These are phyloP conservation scores for Tylopilus cervinicoccineus DNA, from an alignment of 768 basidiomycete species.

Conservation along the genomic window DNA sequence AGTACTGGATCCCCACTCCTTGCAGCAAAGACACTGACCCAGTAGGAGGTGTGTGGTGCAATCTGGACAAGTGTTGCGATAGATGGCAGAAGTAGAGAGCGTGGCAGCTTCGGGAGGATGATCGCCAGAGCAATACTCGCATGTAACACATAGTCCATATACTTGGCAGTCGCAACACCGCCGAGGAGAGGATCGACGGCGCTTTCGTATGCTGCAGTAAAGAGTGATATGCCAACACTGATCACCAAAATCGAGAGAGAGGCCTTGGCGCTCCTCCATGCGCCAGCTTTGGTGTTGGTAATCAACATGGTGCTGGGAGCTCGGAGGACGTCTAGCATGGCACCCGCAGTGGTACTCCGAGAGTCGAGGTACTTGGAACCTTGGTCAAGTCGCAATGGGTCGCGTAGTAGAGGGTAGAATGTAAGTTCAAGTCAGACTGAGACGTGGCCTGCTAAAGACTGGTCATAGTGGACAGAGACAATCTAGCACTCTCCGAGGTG, in stretches of 20 bases:
- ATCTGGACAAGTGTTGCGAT: conserved; percentile 40
- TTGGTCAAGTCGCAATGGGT: too few species aligned
- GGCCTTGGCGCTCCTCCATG: conserved; percentile 13
- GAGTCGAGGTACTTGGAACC: too few species aligned
- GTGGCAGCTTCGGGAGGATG: conserved; percentile 28
- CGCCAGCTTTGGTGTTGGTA: neutral
- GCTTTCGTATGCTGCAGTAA: conserved; percentile 58
- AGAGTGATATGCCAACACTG: conserved; percentile 45
- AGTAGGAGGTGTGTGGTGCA: conserved; percentile 65
- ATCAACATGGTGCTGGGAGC: neutral
- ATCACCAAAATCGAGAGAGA: conserved; percentile 27
- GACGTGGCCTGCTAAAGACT: too few species aligned
- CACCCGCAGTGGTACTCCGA: too few species aligned
- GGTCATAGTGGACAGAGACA: too few species aligned
- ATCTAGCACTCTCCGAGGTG: too few species aligned
- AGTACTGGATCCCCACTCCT: conserved; percentile 47
- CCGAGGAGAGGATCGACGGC: conserved; percentile 70
- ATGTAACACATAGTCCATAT: conserved; percentile 41
- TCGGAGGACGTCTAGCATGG: too few species aligned
- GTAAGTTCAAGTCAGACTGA: too few species aligned
- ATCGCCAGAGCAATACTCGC: conserved; percentile 35
- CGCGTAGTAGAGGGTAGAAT: too few species aligned
- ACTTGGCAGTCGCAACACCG: conserved; percentile 46
- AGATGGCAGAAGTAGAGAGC: conserved; percentile 21
- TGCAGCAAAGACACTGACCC: conserved; percentile 57